phyloP scores from a whole-genome alignment of 116 monocot genomes.

The Phalaenopsis hybrid region DNA sequence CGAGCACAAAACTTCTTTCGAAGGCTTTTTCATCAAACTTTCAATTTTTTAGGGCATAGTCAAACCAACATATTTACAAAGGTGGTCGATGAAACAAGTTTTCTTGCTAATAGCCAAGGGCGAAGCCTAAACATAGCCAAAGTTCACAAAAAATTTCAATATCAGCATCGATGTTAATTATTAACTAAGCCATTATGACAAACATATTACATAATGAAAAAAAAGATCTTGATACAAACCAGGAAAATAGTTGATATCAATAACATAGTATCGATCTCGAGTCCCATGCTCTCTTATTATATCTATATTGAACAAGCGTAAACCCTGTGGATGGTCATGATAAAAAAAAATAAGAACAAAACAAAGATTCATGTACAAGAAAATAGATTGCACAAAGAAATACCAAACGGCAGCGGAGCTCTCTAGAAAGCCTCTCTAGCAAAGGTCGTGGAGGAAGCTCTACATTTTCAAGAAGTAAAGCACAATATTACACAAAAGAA shows the following conservation, averaged over 20 bases:
- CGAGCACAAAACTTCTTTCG: not conserved
- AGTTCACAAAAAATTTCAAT: not conserved
- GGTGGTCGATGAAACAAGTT: not conserved
- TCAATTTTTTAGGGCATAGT: too few species aligned
- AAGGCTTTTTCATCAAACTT: not conserved
- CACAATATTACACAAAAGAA: not conserved
- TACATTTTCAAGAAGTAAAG: constrained; percentile 14
- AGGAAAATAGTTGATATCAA: constrained; percentile 98
- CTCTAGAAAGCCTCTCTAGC: constrained; percentile 74
- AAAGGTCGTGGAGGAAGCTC: constrained; percentile 86
- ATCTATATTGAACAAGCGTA: constrained; percentile 88
- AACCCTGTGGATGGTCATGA: constrained; percentile 42
- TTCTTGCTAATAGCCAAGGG: not conserved
- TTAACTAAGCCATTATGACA: not conserved
- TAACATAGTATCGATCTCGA: constrained; percentile 78
- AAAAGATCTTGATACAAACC: constrained; percentile 25
- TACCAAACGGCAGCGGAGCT: constrained; percentile 79
- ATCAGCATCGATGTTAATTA: not conserved
- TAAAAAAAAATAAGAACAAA: constrained; percentile 6
- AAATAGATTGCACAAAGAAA: not conserved
- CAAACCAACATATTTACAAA: too few species aligned
- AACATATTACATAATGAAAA: not conserved
- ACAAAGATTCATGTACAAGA: not conserved
- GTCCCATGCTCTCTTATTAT: constrained; percentile 86
- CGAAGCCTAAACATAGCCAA: not conserved